Conservation (phyloP, 2,329 filamentous ascomycete genomes). For the Fusarium circinatum region DNA sequence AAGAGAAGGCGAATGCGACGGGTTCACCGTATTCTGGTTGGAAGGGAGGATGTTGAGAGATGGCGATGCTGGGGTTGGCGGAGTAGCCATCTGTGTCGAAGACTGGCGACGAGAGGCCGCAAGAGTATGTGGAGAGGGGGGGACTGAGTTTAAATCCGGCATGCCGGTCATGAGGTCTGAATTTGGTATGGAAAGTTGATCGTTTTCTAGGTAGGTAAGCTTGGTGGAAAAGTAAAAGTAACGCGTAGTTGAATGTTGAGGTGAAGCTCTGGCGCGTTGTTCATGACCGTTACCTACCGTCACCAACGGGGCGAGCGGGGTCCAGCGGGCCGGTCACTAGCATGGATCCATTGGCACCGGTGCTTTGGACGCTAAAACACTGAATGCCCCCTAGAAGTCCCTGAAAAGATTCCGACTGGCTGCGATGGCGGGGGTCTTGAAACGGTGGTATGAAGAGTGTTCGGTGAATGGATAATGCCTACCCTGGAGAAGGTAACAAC, state of each 20-base stretch:
- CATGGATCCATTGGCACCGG: slow-evolving; percentile 23
- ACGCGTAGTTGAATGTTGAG: slow-evolving; percentile 24
- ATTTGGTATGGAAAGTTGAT: not conserved
- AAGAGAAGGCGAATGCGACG: slow-evolving; percentile 49
- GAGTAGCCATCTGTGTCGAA: slow-evolving; percentile 56
- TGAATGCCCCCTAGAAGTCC: slow-evolving; percentile 6
- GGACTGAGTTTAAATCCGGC: slow-evolving; percentile 67
- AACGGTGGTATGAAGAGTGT: not conserved
- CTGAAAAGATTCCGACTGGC: slow-evolving; percentile 21
- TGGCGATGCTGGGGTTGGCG: slow-evolving; percentile 52
- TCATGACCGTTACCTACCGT: not conserved
- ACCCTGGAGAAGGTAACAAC: not conserved
- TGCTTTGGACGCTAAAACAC: slow-evolving; percentile 37
- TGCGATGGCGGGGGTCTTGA: slow-evolving; percentile 2
- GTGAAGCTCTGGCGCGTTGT: slow-evolving; percentile 27
- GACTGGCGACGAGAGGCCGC: slow-evolving; percentile 57
- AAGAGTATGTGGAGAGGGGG: slow-evolving; percentile 59
- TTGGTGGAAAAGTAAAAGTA: not conserved
- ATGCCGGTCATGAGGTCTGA: slow-evolving; percentile 46
- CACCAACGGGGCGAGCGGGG: slow-evolving; percentile 28
- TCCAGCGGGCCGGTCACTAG: slow-evolving; percentile 34
- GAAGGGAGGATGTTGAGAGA: slow-evolving; percentile 68
- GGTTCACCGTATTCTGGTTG: slow-evolving; percentile 62
- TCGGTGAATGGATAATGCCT: not conserved
- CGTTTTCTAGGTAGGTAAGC: not conserved